Evolutionary conservation across 441 rosid genomes (phyloP), one percentile per base, ranked within the genome.

Genomic region (Euphorbia corollata): DNA sequence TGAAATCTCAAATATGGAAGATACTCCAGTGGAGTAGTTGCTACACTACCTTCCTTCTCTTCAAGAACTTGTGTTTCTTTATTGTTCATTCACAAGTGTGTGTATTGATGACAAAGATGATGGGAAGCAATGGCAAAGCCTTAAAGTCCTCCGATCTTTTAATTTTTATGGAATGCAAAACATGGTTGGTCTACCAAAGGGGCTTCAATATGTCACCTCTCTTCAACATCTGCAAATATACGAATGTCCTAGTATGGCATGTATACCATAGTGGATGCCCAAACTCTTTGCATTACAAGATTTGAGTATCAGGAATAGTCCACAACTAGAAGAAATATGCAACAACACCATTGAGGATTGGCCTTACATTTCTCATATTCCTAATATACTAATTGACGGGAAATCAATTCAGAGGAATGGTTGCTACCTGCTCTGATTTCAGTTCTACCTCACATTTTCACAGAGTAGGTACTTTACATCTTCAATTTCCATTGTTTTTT

Each of bases 31-130:
- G 27, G 59, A 50, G 5, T 41, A 48, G 56, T 23, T 48, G 63
- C 62, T 63, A 8, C 69, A 16, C 0, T 22, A 51, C 23, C 64
- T 68, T 23, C 16, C 63, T 53, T 66, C 72, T 20, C 69, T 75
- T 24, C 7, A 63, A 38, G 0, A 9, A 13, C n/a, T 68, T 10
- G 1, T 0, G 5, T 0, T 22, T 75, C 4, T 0, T 2, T 0
- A 22, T 62, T 6, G n/a, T 0, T 0, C 12, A 20, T 72, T 64
- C 59, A 11, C 3, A 9, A 11, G 3, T 16, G 8, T 62, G 19
- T 57, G 27, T 18, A 13, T 0, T 11, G 45, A 39, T 39, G 45
- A 11, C 4, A 39, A 39, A 6, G 51, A 15, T 48, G 56, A 27
- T 22, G 41, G 16, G 0, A 38, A 9, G 48, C 41, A 38, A 6